Percentiles rank a stretch among this genome's conserved stretches.
These are phyloP conservation scores for Entomortierella lignicola DNA, from an alignment of 192 early-diverging fungal genomes.

Conservation along the genomic window DNA sequence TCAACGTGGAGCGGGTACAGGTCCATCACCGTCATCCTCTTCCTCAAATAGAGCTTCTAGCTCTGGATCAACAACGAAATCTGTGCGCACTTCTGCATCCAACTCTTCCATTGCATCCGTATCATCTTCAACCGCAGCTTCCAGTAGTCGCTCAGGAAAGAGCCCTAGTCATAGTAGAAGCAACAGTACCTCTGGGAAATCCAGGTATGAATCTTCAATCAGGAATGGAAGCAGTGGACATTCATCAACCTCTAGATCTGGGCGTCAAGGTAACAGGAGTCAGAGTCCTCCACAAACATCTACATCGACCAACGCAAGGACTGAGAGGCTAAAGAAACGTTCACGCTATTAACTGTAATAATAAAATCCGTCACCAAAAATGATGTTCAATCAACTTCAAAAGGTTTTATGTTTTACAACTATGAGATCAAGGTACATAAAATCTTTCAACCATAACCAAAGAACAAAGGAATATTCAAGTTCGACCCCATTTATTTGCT, in stretches of 20 bases:
- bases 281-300: slow-evolving; percentile 18
- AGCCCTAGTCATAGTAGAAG: slow-evolving; percentile 8
- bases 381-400: no score
- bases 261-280: slow-evolving; percentile 16
- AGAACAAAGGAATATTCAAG: slow-evolving; percentile 18
- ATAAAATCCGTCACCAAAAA: no score
- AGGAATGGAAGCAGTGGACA: not conserved
- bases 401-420: no score
- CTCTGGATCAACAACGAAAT: not conserved
- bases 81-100: not conserved
- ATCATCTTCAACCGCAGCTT: slow-evolving; percentile 7
- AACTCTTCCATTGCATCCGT: not conserved
- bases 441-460: not conserved
- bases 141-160: not conserved
- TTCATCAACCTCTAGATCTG: slow-evolving; percentile 1
- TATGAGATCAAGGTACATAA: not conserved
- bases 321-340: slow-evolving; percentile 30
- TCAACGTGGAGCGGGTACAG: not conserved
- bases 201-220: not conserved
- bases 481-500: slow-evolving; percentile 37
- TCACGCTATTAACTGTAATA: slow-evolving; percentile 24
- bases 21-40: not conserved
- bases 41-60: not conserved
- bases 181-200: not conserved
- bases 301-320: slow-evolving; percentile 9